Evolutionary conservation across 352 stramenopile species (phyloP), one percentile per base, ranked within the genome.

Genomic region (Phytophthora pseudosyringae): DNA sequence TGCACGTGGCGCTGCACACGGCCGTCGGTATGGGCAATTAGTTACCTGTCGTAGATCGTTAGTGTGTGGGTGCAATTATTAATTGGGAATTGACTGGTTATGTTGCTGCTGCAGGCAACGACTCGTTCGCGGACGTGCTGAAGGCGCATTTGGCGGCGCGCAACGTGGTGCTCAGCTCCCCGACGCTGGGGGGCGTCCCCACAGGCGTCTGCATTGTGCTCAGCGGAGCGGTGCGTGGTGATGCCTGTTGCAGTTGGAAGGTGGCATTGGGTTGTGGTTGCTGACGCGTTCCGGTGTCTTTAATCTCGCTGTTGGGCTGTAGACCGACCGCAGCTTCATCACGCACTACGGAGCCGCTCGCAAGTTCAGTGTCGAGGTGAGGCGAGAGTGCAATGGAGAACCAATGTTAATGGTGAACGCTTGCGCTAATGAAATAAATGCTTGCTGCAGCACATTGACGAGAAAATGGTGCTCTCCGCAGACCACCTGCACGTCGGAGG

Each of bases 121-220:
- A 81, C 39, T 71, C 60, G 57, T 81, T 86, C 10, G 75, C 64
- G 10, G 56, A 76, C 9, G 66, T 84, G 60, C 41, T 89, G 35
- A 81, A 73, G 60, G 67, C 72, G 31, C 73, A 94, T 55, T 28
- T 94, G 54, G 45, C 11, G 10, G 49, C 71, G 18, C 70, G 71
- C 18, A 50, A 64, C 0, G 69, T 94, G 15, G 32, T 43, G 18
- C 52, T 91, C 39, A 78, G 71, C 64, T 90, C 81, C 0, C 78
- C 80, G 6, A 54, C 38, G 21, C 50, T 90, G 7, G 51, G 56
- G 1, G 55, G 59, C 16, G 63, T 72, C 11, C 80, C 81, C 15
- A 95, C 87, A 18, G 87, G 83, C 25, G 81, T 93, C 38, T 93
- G 87, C 73, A 91, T 93, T 60, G 84, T 93, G 9, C 73, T 93